phyloP scores from a whole-genome alignment of 768 basidiomycete species.

The Terana coerulea region DNA sequence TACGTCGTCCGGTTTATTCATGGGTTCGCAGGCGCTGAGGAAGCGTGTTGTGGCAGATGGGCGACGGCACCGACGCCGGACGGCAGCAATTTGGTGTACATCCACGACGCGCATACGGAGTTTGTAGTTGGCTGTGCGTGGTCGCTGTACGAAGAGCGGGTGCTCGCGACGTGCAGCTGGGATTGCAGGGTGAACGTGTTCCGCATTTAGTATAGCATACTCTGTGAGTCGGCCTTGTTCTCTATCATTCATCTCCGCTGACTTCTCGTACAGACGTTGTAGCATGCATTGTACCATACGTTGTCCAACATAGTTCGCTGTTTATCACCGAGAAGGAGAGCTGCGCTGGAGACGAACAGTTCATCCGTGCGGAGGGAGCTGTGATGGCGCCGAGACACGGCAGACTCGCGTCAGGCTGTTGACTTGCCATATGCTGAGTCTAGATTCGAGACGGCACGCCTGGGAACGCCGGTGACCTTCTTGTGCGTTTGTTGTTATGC shows the following conservation, averaged over 20 bases:
- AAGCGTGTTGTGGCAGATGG: conserved; percentile 46
- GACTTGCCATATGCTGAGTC: too few relatives aligned
- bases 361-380: too few relatives aligned
- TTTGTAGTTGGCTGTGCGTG: conserved; percentile 91
- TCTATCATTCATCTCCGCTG: background rate
- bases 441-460: too few relatives aligned
- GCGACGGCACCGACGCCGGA: conserved; percentile 53
- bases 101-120: conserved; percentile 89
- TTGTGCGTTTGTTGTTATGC: too few relatives aligned
- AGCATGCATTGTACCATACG: background rate
- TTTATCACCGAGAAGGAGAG: too few relatives aligned
- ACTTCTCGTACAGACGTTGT: background rate
- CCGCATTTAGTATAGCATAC: conserved; percentile 34
- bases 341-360: too few relatives aligned
- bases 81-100: conserved; percentile 52
- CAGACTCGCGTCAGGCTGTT: too few relatives aligned
- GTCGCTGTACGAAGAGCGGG: conserved; percentile 88
- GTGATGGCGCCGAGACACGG: too few relatives aligned
- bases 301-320: too few relatives aligned
- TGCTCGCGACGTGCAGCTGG: conserved; percentile 91
- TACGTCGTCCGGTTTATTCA: conserved; percentile 38
- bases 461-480: too few relatives aligned
- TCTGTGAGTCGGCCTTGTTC: background rate
- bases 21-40: background rate
- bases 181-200: conserved; percentile 82